Conservation (phyloP, 768 basidiomycete species). For the Paxillus rubicundulus region DNA sequence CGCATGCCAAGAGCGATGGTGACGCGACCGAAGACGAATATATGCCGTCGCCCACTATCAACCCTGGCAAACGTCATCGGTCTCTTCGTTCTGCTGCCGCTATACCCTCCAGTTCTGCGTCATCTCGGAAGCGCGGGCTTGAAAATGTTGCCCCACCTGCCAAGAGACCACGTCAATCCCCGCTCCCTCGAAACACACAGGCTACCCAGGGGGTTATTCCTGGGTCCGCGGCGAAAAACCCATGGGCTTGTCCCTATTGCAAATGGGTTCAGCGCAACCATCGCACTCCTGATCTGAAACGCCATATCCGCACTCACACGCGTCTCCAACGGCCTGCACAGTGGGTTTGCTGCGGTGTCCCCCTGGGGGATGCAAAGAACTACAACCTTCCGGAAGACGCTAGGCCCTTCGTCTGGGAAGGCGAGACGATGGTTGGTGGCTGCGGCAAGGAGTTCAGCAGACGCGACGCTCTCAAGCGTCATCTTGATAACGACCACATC, state of each 20-base stretch:
- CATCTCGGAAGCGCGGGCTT: slow-evolving; percentile 7
- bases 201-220: slow-evolving; percentile 22
- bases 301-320: slow-evolving; percentile 52
- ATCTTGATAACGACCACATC: slow-evolving; percentile 37
- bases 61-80: slow-evolving; percentile 35
- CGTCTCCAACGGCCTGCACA: slow-evolving; percentile 34
- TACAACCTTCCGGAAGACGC: slow-evolving; percentile 22
- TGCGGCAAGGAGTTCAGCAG: slow-evolving; percentile 38
- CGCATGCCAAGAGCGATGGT: slow-evolving; percentile 37
- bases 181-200: slow-evolving; percentile 48
- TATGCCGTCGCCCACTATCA: slow-evolving; percentile 36
- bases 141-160: neutral
- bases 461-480: slow-evolving; percentile 41
- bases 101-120: neutral
- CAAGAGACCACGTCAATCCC: slow-evolving; percentile 33
- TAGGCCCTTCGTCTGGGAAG: slow-evolving; percentile 27
- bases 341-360: slow-evolving; percentile 40
- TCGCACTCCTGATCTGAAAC: slow-evolving; percentile 56
- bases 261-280: slow-evolving; percentile 46
- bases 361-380: slow-evolving; percentile 21
- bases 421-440: slow-evolving; percentile 35
- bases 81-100: slow-evolving; percentile 3
- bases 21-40: slow-evolving; percentile 46
- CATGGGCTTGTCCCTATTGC: slow-evolving; percentile 47
- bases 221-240: slow-evolving; percentile 29